Evolutionary conservation across 192 early-diverging fungal species (phyloP).

Genomic region (Backusella sp.): DNA sequence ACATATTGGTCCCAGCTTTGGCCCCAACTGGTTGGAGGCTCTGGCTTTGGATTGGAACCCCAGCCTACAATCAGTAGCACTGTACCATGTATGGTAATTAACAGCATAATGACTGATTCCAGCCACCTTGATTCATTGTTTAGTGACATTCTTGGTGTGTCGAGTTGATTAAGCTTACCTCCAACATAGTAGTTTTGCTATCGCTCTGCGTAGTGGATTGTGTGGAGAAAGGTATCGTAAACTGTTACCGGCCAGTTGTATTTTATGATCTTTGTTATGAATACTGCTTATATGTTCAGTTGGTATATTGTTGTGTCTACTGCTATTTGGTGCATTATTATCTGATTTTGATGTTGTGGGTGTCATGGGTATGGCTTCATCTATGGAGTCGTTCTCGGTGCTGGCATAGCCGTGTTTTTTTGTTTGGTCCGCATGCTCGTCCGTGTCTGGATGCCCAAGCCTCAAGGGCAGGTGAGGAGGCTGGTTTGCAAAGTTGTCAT

Average conservation of each 20-base stretch:
- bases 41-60: conserved; percentile 17
- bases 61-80: conserved; percentile 45
- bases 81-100: conserved; percentile 42
- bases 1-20: conserved; percentile 48
- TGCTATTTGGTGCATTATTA: neutral
- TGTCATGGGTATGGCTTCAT: conserved; percentile 6
- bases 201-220: conserved; percentile 35
- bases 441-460: neutral
- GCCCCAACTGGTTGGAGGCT: conserved; percentile 38
- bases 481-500: neutral
- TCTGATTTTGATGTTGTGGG: neutral
- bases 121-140: conserved; percentile 37
- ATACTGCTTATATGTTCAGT: neutral
- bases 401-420: neutral
- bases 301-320: conserved; percentile 2
- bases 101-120: conserved; percentile 44
- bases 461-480: neutral
- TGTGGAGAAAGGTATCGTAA: conserved; percentile 43
- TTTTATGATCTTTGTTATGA: neutral
- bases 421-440: neutral
- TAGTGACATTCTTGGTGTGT: neutral
- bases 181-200: conserved; percentile 40
- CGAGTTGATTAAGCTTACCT: conserved; percentile 31
- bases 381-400: neutral
- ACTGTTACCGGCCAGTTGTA: conserved; percentile 25